Evolutionary conservation across 2,329 filamentous ascomycete genomes (phyloP).

Genomic region (Trichophyton rubrum): DNA sequence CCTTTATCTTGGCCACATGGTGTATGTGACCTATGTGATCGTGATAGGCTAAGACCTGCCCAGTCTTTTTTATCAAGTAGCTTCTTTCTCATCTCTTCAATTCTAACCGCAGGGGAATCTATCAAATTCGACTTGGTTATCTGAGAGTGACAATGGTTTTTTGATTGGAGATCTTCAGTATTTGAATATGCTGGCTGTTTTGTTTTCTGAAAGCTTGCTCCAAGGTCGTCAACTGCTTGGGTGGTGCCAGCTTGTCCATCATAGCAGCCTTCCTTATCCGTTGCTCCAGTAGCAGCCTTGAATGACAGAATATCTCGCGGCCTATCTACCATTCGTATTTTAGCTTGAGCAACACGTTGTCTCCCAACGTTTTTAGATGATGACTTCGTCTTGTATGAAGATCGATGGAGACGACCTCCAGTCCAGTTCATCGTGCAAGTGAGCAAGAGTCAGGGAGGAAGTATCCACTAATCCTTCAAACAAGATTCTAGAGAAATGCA

Average conservation of each 20-base stretch:
- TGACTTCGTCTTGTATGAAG: conserved; percentile 23
- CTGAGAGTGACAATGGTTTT: background rate
- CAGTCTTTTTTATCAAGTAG: conserved; percentile 28
- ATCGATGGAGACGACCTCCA: conserved; percentile 31
- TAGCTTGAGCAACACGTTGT: conserved; percentile 25
- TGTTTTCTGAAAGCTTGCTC: background rate
- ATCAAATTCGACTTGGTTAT: no score
- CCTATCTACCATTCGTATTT: background rate
- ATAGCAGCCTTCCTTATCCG: background rate
- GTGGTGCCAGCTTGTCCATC: background rate
- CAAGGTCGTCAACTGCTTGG: background rate
- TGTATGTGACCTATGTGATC: conserved; percentile 23
- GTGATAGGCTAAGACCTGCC: conserved; percentile 24
- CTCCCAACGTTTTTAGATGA: conserved; percentile 20
- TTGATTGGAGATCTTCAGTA: background rate
- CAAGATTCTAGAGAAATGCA: background rate
- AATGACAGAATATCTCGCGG: background rate
- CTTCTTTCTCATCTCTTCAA: conserved; percentile 6
- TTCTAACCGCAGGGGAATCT: background rate
- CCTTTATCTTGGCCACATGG: conserved; percentile 3
- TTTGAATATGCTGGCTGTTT: background rate
- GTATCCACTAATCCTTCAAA: background rate
- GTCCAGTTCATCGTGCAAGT: conserved; percentile 33
- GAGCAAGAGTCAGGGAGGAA: background rate
- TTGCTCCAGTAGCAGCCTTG: background rate